A percentile compares a stretch with the other conserved stretches of the same genome.
Conservation (phyloP, 169 alveolate species). For the Eimeria falciformis region DNA sequence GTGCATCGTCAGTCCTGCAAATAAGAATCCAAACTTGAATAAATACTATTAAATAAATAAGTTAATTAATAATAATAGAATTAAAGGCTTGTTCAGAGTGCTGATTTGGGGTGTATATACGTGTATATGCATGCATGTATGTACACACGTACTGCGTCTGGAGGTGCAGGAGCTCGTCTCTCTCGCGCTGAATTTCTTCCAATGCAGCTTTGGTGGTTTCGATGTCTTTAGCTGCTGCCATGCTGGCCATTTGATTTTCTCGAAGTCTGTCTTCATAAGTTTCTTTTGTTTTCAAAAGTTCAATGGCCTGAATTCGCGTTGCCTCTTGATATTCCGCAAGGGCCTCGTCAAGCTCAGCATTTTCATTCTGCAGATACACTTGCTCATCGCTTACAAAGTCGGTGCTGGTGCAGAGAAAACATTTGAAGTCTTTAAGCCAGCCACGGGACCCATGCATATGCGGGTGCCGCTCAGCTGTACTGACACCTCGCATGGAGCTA, state of each 20-base stretch:
- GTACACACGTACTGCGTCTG: background rate
- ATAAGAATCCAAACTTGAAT: no score
- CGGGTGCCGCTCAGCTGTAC: background rate
- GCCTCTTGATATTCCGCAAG: conserved; percentile 26
- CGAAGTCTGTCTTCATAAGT: background rate
- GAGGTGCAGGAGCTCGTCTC: background rate
- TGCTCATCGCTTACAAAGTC: conserved; percentile 63
- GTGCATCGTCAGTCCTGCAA: background rate
- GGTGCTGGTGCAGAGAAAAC: conserved; percentile 68
- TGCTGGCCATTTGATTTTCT: background rate
- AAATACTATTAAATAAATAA: background rate
- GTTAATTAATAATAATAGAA: background rate
- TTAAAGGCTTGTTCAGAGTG: background rate
- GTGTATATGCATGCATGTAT: no score
- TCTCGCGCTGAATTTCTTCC: background rate
- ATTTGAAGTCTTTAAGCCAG: conserved; percentile 41
- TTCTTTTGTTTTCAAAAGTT: background rate
- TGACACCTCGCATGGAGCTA: background rate
- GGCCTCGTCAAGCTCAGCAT: conserved; percentile 56
- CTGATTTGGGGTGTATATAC: no score
- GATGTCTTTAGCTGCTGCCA: background rate
- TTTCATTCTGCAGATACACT: conserved; percentile 26
- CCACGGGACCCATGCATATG: conserved; percentile 1
- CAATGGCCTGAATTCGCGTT: background rate
- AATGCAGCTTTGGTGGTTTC: background rate